Evolutionary conservation across 306 rosid species (phyloP).

Genomic region (Ziziphus jujuba): DNA sequence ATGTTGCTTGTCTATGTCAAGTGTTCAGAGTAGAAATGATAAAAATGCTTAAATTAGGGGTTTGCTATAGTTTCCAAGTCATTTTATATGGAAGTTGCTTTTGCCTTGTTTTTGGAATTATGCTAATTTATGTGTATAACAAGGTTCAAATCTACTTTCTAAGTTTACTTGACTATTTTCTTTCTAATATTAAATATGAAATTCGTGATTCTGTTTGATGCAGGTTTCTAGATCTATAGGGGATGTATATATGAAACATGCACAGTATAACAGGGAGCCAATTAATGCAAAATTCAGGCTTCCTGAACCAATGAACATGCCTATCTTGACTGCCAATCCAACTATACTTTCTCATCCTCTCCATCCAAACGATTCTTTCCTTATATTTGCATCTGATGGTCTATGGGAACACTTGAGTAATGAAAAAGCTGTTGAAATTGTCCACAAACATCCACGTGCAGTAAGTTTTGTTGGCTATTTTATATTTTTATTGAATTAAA

Average conservation of each 20-base stretch:
- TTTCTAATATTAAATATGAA: conserved; percentile 4
- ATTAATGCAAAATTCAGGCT: conserved; percentile 71
- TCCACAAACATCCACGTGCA: conserved; percentile 65
- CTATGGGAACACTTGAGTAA: conserved; percentile 94
- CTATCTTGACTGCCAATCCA: conserved; percentile 76
- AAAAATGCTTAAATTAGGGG: neutral
- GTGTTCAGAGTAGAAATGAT: neutral
- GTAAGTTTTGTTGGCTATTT: conserved; percentile 43
- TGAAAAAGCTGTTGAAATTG: conserved; percentile 89
- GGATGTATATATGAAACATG: conserved; percentile 83
- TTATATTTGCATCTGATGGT: conserved; percentile 97
- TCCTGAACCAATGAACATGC: conserved; percentile 84
- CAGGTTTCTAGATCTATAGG: conserved; percentile 96
- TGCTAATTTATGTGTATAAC: neutral
- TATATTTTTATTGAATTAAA: neutral
- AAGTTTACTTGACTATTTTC: neutral
- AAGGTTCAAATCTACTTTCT: neutral
- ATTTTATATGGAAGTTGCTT: neutral
- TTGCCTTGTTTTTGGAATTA: neutral
- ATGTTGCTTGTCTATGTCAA: neutral
- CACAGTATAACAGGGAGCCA: conserved; percentile 69
- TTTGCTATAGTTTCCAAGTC: no score
- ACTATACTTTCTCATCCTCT: conserved; percentile 72
- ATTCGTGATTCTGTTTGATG: conserved; percentile 37
- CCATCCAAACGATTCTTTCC: conserved; percentile 89